These are phyloP conservation scores for Colletotrichum tamarilloi DNA, from an alignment of 2,329 filamentous ascomycete genomes.

Conservation along the genomic window DNA sequence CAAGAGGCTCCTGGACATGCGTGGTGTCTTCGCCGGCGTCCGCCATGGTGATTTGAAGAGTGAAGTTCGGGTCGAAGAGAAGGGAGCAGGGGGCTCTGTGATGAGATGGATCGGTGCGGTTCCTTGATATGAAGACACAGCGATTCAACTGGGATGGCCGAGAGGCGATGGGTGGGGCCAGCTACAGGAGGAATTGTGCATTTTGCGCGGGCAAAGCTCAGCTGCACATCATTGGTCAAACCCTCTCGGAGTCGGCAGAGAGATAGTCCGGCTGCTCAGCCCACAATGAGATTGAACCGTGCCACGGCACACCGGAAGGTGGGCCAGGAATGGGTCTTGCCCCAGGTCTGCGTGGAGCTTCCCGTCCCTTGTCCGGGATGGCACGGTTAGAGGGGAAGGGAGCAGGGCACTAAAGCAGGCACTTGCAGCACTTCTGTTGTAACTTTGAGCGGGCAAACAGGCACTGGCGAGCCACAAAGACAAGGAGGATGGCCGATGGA, in stretches of 20 bases:
- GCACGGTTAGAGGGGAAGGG: constrained; percentile 24
- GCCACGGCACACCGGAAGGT: constrained; percentile 31
- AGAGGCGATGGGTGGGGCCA: constrained; percentile 28
- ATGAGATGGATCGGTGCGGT: neutral
- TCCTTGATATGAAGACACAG: constrained; percentile 13
- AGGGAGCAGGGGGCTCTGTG: neutral
- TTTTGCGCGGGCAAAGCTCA: neutral
- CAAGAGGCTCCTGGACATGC: constrained; percentile 89
- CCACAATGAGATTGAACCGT: constrained; percentile 5
- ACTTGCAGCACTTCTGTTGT: constrained; percentile 24
- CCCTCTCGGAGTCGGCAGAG: neutral
- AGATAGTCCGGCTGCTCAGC: constrained; percentile 18
- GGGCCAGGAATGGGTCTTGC: constrained; percentile 30
- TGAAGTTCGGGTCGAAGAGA: neutral
- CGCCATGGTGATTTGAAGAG: constrained; percentile 70
- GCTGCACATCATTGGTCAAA: constrained; percentile 4
- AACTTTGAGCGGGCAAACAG: neutral
- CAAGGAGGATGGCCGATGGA: too few relatives aligned
- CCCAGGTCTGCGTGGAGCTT: constrained; percentile 26
- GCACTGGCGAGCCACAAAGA: too few relatives aligned
- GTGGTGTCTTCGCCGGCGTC: constrained; percentile 80
- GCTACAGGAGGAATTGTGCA: constrained; percentile 23
- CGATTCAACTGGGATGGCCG: constrained; percentile 27
- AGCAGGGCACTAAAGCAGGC: constrained; percentile 28
- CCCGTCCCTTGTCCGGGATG: constrained; percentile 25